phyloP scores from a whole-genome alignment of 164 flowering plant species.

The Protea cynaroides region DNA sequence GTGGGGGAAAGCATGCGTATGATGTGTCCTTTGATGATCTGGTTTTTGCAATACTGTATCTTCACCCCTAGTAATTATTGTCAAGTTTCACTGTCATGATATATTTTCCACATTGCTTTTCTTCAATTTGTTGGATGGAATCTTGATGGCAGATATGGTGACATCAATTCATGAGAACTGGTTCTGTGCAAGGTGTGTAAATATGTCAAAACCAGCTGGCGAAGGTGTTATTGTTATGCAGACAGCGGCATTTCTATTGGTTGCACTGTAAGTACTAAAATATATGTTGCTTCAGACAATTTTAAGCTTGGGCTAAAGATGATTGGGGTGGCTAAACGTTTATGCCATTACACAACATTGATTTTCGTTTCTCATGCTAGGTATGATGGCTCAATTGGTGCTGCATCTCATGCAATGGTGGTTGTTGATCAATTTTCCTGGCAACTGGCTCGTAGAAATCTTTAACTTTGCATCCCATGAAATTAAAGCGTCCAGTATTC shows the following conservation, averaged over 20 bases:
- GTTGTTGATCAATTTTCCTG: conserved; percentile 65
- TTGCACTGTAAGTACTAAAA: conserved; percentile 62
- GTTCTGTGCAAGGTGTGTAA: conserved; percentile 82
- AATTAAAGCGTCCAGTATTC: no score
- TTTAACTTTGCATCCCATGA: background rate
- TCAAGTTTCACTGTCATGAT: background rate
- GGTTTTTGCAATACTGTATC: no score
- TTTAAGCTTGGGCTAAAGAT: background rate
- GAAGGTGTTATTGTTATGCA: conserved; percentile 93
- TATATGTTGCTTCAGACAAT: background rate
- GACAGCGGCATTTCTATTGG: conserved; percentile 65
- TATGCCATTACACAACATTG: no score
- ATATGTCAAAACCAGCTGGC: conserved; percentile 70
- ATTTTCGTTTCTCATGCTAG: conserved; percentile 34
- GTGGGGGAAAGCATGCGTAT: background rate
- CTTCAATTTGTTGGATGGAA: background rate
- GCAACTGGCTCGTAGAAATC: conserved; percentile 5
- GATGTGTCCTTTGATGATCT: no score
- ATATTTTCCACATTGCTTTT: no score
- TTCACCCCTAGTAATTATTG: background rate
- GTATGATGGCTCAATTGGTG: conserved; percentile 81
- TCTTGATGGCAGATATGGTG: conserved; percentile 52
- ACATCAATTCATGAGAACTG: conserved; percentile 85
- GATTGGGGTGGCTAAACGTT: background rate
- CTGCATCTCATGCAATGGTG: conserved; percentile 84